Evolutionary conservation across 2,329 filamentous ascomycete species (phyloP), one percentile per base, ranked within the genome.

Genomic region (Scedosporium aurantiacum): DNA sequence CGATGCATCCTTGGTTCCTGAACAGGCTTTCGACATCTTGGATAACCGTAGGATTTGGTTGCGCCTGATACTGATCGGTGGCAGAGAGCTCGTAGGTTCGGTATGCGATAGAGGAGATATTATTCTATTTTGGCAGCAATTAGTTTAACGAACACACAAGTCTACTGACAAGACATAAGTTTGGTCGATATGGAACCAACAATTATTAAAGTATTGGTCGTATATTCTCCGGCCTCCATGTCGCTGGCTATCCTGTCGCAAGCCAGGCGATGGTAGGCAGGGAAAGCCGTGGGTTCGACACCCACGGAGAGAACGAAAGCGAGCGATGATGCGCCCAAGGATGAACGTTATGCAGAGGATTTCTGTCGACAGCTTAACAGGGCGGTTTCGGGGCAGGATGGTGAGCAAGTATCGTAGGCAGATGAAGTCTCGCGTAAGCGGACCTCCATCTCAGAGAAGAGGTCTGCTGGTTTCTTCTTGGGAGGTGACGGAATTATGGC

Each of bases 181-280:
- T 32, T 71, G 65, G 10, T 16, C 54, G 52, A 5, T 14, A 47
- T 28, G 14, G 59, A 28, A 75, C 80, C 68, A 66, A 85, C 82
- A 74, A 84, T 77, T 68, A 82, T 74, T 68, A 85, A 73, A 64
- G 77, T 78, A 73, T 85, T 85, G 70, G 82, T 85, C 69, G 83
- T 81, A 72, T 83, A 84, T 74, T 85, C 82, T 66, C 81, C 80
- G 72, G 79, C 79, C 73, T 85, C 82, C 82, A 85, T 85, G 70
- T 80, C 82, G 80, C 45, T 55, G 45, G 43, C 47, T 28, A 43
- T 45, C 58, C 58, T 43, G 45, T 16, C 47, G 23, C 58, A 54
- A 55, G 27, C 58, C 58, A 54, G 41, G 27, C 58, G 45, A 60
- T 27, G 58, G 47, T 27, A 25, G 47, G 32, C 58, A 55, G 47